Evolutionary conservation across 768 basidiomycete genomes (phyloP), one percentile per base, ranked within the genome.

Genomic region (Lentinula sp.): DNA sequence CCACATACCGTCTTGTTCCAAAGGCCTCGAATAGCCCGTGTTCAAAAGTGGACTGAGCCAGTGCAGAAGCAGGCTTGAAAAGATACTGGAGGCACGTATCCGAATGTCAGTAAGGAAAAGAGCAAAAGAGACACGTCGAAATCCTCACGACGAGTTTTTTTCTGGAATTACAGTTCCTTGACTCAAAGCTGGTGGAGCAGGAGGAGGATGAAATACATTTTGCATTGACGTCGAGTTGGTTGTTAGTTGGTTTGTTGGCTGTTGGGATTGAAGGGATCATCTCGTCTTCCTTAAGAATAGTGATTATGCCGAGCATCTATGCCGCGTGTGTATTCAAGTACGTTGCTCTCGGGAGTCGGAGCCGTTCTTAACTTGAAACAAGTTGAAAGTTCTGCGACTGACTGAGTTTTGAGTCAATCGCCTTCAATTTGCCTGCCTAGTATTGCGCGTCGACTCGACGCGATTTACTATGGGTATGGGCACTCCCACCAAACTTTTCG

Each of bases 21-120:
- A 58, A 0, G 77, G 77, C 12, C 77, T 64, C 9, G 73, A 67
- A 63, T 71, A 78, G n/a, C 77, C 77, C 1, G 77, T 76, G 16
- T 57, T 56, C 1, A 79, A 65, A 32, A 79, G 63, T 6, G 77
- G 71, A 43, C 62, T 69, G 10, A 79, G 65, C 76, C 76, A 77
- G 8, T 63, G 62, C 46, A 76, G 74, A 13, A 75, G n/a, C 1
- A 76, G 64, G 16, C 65, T 66, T 6, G 75, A 76, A 1, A 74
- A 39, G 16, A 59, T 60, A 32, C 73, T 74, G 35, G 16, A 35
- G 28, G 23, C 1, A 41, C 61, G 49, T 32, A 46, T 18, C 20
- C 33, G 23, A 23, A 54, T 28, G 28, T 28, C 28, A 28, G 28
- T 28, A 28, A 53, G 6, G 20, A 28, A 57, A 39, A 20, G 39